Percentiles rank a stretch among this genome's conserved stretches.
Conservation (phyloP, 768 basidiomycete genomes). For the Hortiboletus campestris region DNA sequence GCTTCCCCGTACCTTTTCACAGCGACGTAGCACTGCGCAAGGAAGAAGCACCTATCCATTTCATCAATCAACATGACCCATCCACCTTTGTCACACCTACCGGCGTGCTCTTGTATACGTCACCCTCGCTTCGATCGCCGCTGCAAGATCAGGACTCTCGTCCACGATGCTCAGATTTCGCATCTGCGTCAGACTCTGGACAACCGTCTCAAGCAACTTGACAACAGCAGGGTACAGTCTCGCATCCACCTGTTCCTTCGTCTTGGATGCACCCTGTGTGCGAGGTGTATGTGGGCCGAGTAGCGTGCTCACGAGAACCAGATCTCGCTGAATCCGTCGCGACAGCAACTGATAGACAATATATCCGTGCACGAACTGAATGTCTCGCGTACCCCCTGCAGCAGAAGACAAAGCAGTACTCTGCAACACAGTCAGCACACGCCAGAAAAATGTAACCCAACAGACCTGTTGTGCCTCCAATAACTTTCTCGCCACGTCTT, state of each 20-base stretch:
- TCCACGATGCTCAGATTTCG: slow-evolving; percentile 80
- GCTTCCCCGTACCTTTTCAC: slow-evolving; percentile 73
- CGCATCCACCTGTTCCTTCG: slow-evolving; percentile 56
- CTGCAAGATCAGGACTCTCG: slow-evolving; percentile 78
- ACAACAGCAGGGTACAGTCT: slow-evolving; percentile 84
- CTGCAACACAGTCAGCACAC: slow-evolving; percentile 26
- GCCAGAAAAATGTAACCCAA: background rate
- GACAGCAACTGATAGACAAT: slow-evolving; percentile 86
- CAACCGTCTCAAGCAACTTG: slow-evolving; percentile 80
- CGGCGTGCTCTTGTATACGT: slow-evolving; percentile 73
- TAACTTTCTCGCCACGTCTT: slow-evolving; percentile 77
- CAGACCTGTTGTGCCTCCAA: slow-evolving; percentile 81
- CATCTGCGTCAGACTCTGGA: slow-evolving; percentile 86
- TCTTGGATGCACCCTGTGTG: slow-evolving; percentile 24
- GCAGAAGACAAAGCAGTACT: slow-evolving; percentile 39
- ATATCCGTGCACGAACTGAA: slow-evolving; percentile 83
- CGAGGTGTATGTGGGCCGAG: slow-evolving; percentile 44
- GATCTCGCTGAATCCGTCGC: slow-evolving; percentile 84
- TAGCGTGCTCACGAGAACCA: slow-evolving; percentile 70
- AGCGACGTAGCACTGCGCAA: slow-evolving; percentile 71
- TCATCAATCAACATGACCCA: slow-evolving; percentile 1
- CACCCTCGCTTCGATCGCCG: slow-evolving; percentile 73
- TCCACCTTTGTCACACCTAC: slow-evolving; percentile 36
- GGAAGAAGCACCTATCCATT: slow-evolving; percentile 60
- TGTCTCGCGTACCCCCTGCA: slow-evolving; percentile 58